These are phyloP conservation scores for Monilinia polystroma DNA, from an alignment of 2,329 filamentous ascomycete genomes.

Conservation along the genomic window DNA sequence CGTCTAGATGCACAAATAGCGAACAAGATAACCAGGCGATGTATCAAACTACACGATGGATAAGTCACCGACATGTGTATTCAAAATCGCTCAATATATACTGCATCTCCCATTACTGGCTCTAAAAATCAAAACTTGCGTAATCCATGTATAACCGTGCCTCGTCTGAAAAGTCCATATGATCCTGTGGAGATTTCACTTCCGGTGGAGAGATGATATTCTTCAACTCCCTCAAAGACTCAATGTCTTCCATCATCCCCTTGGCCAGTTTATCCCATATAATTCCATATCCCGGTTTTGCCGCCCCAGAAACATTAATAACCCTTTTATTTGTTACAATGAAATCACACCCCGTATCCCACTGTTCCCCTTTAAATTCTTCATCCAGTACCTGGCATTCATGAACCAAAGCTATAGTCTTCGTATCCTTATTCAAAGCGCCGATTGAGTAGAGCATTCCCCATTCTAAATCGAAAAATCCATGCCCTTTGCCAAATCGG, in stretches of 20 bases:
- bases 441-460: slow-evolving; percentile 43
- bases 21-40: background rate
- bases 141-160: slow-evolving; percentile 21
- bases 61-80: background rate
- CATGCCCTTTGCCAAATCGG: slow-evolving; percentile 44
- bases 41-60: background rate
- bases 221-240: slow-evolving; percentile 27
- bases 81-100: slow-evolving; percentile 7
- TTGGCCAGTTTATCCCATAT: slow-evolving; percentile 43
- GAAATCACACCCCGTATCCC: slow-evolving; percentile 46
- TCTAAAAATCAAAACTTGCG: slow-evolving; percentile 18
- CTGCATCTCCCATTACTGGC: background rate
- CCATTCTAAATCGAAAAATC: slow-evolving; percentile 48
- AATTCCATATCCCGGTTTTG: slow-evolving; percentile 42
- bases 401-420: slow-evolving; percentile 43
- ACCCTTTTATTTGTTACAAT: slow-evolving; percentile 43
- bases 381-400: slow-evolving; percentile 45
- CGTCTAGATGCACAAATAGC: too few species aligned
- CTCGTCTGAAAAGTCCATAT: slow-evolving; percentile 18
- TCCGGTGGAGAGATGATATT: slow-evolving; percentile 20
- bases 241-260: slow-evolving; percentile 43
- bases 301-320: slow-evolving; percentile 36
- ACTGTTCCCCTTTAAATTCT: slow-evolving; percentile 41
- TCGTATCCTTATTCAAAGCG: slow-evolving; percentile 35
- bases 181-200: slow-evolving; percentile 19